Evolutionary conservation across 768 basidiomycete species (phyloP), one percentile per base, ranked within the genome.

Genomic region (Lactarius deliciosus): DNA sequence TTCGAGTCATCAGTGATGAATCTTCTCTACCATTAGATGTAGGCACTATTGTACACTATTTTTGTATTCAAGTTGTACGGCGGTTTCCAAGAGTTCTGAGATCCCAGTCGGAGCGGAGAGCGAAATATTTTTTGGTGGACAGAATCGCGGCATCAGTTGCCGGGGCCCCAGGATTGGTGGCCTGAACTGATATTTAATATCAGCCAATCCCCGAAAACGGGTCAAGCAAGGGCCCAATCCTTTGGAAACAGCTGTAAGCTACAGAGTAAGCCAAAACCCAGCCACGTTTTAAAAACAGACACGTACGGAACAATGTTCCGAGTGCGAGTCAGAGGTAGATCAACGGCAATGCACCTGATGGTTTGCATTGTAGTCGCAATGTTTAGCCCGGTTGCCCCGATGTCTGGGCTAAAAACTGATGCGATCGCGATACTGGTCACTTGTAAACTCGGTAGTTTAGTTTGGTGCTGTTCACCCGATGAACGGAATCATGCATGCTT

Each of bases 301-400:
- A 47, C 22, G 2, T 1, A n/a, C 20, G 20, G 45, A 45, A 45
- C 47, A 25, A 25, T 22, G 11, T 50, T 50, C 47, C 47, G 47
- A 15, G 47, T 50, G 20, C 53, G 64, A 60, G 57, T 64, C 64
- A 64, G 50, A 60, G 22, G 43, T 59, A 5, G 18, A 66, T 66
- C 65, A 66, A 32, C n/a, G 65, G 65, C 65, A 40, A 61, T 66
- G 65, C 61, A 54, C 45, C 50, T n/a, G 28, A 53, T 53, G 50
- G 22, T 15, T 25, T 22, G 22, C 13, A 50, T 22, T 15, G 50
- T 25, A 53, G 47, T 28, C 15, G 50, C 22, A 9, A 53, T 53
- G 50, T 25, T 13, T 25, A 25, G 50, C 6, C 22, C 22, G 25
- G 11, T 53, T 45, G 20, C 43, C 15, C 43, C 20, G 10, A 45